phyloP scores from a whole-genome alignment of 2,329 filamentous ascomycete genomes.

The Mycosphaerelloides madeirae region DNA sequence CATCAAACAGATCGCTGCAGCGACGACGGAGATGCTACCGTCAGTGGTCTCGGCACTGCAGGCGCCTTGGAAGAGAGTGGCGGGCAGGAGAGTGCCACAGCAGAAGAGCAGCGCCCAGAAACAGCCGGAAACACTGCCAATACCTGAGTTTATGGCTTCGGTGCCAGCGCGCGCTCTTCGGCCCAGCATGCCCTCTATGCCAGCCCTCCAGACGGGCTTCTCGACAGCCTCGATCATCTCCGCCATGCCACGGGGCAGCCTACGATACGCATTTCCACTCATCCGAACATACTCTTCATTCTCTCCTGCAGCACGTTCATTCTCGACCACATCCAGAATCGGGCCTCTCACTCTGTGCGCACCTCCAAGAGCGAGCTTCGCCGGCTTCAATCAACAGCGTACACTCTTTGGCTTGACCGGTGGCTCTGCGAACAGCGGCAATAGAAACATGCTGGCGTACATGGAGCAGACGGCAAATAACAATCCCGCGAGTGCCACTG shows the following conservation, averaged over 20 bases:
- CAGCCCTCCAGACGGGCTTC: slow-evolving; percentile 4
- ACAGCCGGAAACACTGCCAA: background rate
- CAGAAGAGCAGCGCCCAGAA: background rate
- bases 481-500: slow-evolving; percentile 78
- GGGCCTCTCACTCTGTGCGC: slow-evolving; percentile 21
- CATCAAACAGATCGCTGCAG: background rate
- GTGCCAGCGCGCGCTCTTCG: slow-evolving; percentile 10
- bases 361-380: slow-evolving; percentile 13
- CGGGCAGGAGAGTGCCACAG: background rate
- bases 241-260: slow-evolving; percentile 30
- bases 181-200: slow-evolving; percentile 2
- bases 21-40: slow-evolving; percentile 2
- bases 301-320: slow-evolving; percentile 29
- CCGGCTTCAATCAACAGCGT: slow-evolving; percentile 41
- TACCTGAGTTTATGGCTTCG: slow-evolving; percentile 19
- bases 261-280: slow-evolving; percentile 34
- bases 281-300: slow-evolving; percentile 25
- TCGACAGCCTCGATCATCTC: slow-evolving; percentile 13
- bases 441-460: slow-evolving; percentile 65
- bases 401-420: slow-evolving; percentile 39
- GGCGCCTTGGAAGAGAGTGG: slow-evolving; percentile 1
- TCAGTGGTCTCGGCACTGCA: background rate
- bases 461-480: slow-evolving; percentile 90
- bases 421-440: slow-evolving; percentile 32
- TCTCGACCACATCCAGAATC: slow-evolving; percentile 38